Evolutionary conservation across 805 yeast species (phyloP).

Genomic region (Candida railenensis): DNA sequence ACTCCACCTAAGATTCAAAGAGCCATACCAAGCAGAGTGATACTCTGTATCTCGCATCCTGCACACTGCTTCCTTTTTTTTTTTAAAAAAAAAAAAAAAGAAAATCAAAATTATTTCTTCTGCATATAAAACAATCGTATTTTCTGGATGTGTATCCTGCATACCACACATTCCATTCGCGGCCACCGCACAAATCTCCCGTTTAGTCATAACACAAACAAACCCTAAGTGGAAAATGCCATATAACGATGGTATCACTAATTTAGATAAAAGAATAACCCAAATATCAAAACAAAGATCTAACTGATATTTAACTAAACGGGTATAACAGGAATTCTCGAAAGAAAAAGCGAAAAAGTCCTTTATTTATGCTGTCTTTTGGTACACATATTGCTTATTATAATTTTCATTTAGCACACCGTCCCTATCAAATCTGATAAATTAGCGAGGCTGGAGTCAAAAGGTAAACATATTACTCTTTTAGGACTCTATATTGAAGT

Average conservation of each 20-base stretch:
- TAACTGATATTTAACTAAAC: background rate
- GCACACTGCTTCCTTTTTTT: no score
- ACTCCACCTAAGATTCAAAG: no score
- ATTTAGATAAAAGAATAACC: background rate
- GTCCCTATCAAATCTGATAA: background rate
- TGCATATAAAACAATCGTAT: no score
- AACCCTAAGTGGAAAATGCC: background rate
- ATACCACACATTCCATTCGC: background rate
- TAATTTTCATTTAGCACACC: background rate
- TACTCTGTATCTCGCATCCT: no score
- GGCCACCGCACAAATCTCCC: background rate
- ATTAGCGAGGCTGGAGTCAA: background rate
- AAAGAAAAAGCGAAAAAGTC: background rate
- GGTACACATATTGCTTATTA: background rate
- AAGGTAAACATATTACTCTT: constrained; percentile 1
- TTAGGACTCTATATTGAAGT: background rate
- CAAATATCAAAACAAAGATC: background rate
- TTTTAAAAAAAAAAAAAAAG: no score
- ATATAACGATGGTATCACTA: background rate
- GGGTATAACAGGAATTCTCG: no score
- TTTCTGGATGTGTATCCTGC: no score
- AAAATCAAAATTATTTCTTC: no score
- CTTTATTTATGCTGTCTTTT: background rate
- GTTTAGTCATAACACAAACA: background rate
- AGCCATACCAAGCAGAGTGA: no score